These are phyloP conservation scores for Cryphonectria naterciae DNA, from an alignment of 2,329 filamentous ascomycete species.

Conservation along the genomic window DNA sequence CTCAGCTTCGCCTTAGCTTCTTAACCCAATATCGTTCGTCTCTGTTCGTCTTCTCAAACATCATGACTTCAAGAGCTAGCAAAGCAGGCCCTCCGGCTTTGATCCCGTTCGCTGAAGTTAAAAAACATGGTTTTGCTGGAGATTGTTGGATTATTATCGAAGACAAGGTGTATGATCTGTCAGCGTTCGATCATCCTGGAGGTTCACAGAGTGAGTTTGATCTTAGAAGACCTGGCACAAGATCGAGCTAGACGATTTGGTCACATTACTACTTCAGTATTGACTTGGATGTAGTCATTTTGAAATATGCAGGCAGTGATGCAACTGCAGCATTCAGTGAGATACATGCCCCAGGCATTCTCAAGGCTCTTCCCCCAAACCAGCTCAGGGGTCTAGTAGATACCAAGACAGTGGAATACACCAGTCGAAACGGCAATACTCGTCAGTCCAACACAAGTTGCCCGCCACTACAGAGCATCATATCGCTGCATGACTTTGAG, in stretches of 20 bases:
- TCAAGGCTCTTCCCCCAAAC: conserved; percentile 35
- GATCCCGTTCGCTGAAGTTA: background rate
- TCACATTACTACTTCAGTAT: no score
- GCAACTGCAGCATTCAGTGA: conserved; percentile 56
- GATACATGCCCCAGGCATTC: conserved; percentile 50
- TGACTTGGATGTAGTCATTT: background rate
- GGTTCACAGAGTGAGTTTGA: background rate
- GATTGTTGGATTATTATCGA: background rate
- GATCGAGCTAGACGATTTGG: background rate
- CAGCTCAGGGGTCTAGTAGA: background rate
- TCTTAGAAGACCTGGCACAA: background rate
- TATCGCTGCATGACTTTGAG: conserved; percentile 48
- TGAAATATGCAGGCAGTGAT: conserved; percentile 46
- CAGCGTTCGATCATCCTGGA: background rate
- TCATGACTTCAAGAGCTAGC: background rate
- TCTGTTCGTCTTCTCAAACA: background rate
- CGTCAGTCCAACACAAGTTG: conserved; percentile 31
- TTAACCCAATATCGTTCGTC: background rate
- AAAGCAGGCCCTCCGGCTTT: background rate
- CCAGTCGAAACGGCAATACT: background rate
- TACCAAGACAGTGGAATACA: conserved; percentile 35
- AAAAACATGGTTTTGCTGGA: background rate
- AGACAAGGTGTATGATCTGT: background rate
- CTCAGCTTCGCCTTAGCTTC: background rate
- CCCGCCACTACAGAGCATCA: conserved; percentile 46